A percentile compares a stretch with the other conserved stretches of the same genome.
Evolutionary conservation across 148 eudicot genomes (phyloP).

Genomic region (Chenopodium formosanum): DNA sequence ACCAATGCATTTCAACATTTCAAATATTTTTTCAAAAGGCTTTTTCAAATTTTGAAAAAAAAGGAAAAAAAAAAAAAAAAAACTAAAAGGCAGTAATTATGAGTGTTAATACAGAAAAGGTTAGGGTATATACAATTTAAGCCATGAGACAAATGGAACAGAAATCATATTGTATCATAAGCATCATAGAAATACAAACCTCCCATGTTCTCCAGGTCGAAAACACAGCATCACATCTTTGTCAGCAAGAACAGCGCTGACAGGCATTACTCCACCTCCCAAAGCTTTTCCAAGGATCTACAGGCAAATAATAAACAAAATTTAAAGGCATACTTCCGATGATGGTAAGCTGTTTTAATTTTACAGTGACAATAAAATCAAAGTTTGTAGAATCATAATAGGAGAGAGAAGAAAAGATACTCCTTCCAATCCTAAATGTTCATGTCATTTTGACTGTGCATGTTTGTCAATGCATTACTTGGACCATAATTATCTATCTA

Average conservation of each 20-base stretch:
- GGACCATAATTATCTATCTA: too few relatives aligned
- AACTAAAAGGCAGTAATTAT: background rate
- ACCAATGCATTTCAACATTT: background rate
- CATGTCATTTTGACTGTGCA: too few relatives aligned
- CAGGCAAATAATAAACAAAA: conserved; percentile 19
- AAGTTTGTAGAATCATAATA: background rate
- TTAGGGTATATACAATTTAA: background rate
- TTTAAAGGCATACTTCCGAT: conserved; percentile 1
- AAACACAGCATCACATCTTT: conserved; percentile 96
- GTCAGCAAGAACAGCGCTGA: conserved; percentile 97
- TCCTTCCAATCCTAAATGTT: too few relatives aligned
- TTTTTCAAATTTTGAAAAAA: too few relatives aligned
- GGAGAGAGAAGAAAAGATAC: background rate
- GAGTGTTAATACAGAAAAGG: background rate
- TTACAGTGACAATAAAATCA: background rate
- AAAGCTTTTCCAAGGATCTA: conserved; percentile 97
- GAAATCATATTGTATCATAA: background rate
- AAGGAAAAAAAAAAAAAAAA: too few relatives aligned
- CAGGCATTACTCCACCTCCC: conserved; percentile 98
- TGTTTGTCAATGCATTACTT: too few relatives aligned
- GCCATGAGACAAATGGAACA: background rate
- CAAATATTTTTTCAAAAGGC: background rate
- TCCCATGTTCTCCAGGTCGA: conserved; percentile 98
- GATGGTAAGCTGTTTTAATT: background rate
- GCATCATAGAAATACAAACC: conserved; percentile 43